Evolutionary conservation across 2,329 filamentous ascomycete species (phyloP).

Genomic region (Claviceps quebecensis): DNA sequence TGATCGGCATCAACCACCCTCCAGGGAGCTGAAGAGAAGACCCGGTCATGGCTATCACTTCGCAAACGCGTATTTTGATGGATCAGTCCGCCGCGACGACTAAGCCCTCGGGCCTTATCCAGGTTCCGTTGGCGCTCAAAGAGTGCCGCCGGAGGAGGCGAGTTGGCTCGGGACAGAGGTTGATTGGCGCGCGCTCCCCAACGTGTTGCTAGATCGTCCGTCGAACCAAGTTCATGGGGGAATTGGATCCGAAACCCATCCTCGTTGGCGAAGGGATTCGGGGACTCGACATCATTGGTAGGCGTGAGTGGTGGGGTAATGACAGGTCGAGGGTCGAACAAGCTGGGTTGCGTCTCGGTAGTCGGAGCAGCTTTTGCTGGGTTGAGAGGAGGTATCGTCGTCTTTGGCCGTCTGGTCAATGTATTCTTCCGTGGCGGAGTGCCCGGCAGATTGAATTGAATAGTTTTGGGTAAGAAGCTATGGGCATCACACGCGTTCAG

Average conservation of each 20-base stretch:
- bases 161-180: constrained; percentile 59
- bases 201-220: constrained; percentile 59
- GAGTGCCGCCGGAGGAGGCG: constrained; percentile 62
- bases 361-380: constrained; percentile 11
- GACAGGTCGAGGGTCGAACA: constrained; percentile 34
- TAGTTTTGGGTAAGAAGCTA: constrained; percentile 83
- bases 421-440: constrained; percentile 27
- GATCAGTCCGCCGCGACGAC: constrained; percentile 42
- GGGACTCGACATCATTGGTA: constrained; percentile 28
- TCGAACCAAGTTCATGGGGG: constrained; percentile 39
- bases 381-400: constrained; percentile 14
- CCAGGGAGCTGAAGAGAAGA: constrained; percentile 71
- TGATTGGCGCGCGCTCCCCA: constrained; percentile 70
- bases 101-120: constrained; percentile 43
- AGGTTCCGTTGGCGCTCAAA: constrained; percentile 49
- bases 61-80: constrained; percentile 38
- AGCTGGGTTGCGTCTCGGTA: constrained; percentile 32
- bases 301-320: constrained; percentile 44
- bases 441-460: constrained; percentile 65
- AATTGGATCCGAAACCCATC: constrained; percentile 45
- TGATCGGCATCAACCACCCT: constrained; percentile 73
- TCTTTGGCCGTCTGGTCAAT: constrained; percentile 16
- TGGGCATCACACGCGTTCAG: not conserved
- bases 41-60: constrained; percentile 51
- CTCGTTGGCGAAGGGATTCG: constrained; percentile 42